phyloP scores from a whole-genome alignment of 2,329 filamentous ascomycete genomes.

The Lithohypha guttulata region DNA sequence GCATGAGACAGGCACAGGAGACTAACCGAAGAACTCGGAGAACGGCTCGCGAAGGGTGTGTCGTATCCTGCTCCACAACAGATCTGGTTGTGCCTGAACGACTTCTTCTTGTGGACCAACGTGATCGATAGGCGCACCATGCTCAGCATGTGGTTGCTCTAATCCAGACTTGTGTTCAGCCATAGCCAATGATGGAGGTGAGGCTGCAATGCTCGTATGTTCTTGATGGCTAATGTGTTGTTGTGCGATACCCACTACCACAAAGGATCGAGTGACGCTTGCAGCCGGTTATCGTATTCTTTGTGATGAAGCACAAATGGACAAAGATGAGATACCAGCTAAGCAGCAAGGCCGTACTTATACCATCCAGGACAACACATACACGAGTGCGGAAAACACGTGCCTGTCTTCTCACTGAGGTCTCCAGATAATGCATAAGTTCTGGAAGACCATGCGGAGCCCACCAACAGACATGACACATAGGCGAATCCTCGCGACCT shows the following conservation, averaged over 20 bases:
- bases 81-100: slow-evolving; percentile 21
- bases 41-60: slow-evolving; percentile 46
- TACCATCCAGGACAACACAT: no score
- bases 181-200: not conserved
- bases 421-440: no score
- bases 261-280: no score
- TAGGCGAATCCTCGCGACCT: no score
- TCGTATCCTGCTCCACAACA: slow-evolving; percentile 46
- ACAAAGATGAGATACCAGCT: no score
- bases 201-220: slow-evolving; percentile 9
- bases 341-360: no score
- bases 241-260: slow-evolving; percentile 10
- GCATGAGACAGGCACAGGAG: slow-evolving; percentile 55
- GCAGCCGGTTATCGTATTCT: no score
- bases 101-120: slow-evolving; percentile 24
- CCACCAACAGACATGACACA: no score
- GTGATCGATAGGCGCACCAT: slow-evolving; percentile 26
- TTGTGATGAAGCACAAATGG: no score
- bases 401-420: no score
- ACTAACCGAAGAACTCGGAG: slow-evolving; percentile 58
- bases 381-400: no score
- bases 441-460: no score
- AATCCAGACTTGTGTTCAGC: not conserved
- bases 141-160: slow-evolving; percentile 19
- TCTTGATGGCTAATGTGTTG: slow-evolving; percentile 12